phyloP scores from a whole-genome alignment of 768 basidiomycete species.

The Floccularia luteovirens region DNA sequence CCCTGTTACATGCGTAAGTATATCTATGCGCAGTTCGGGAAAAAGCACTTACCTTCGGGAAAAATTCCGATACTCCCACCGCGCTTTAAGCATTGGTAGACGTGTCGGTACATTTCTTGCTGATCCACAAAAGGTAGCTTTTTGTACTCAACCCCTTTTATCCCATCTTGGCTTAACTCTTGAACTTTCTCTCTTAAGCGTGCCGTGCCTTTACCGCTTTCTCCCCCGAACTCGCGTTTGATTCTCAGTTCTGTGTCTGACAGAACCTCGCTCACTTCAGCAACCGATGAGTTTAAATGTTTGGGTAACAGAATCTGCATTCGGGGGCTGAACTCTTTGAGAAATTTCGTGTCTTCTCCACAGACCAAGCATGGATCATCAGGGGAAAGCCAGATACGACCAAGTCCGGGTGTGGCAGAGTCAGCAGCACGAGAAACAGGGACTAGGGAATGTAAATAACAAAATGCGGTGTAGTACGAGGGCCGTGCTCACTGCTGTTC shows the following conservation, averaged over 20 bases:
- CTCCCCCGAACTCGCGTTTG: slow-evolving; percentile 83
- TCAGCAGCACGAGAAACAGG: slow-evolving; percentile 92
- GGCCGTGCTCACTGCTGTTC: slow-evolving; percentile 66
- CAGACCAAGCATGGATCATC: slow-evolving; percentile 77
- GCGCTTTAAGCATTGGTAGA: slow-evolving; percentile 79
- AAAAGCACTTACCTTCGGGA: slow-evolving; percentile 69
- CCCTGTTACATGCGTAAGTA: slow-evolving; percentile 60
- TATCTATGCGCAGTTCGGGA: neutral
- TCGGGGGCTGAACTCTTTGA: slow-evolving; percentile 59
- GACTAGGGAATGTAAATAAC: slow-evolving; percentile 37
- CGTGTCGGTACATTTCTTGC: slow-evolving; percentile 88
- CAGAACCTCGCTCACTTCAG: slow-evolving; percentile 82
- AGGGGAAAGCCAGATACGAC: slow-evolving; percentile 60
- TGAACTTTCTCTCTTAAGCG: slow-evolving; percentile 61
- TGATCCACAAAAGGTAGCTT: slow-evolving; percentile 87
- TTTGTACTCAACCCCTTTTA: slow-evolving; percentile 71
- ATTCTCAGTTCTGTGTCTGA: slow-evolving; percentile 81
- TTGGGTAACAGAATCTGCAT: slow-evolving; percentile 89
- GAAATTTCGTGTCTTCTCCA: slow-evolving; percentile 79
- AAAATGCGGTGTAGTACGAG: neutral
- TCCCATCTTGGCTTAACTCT: slow-evolving; percentile 48
- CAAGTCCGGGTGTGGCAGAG: slow-evolving; percentile 67
- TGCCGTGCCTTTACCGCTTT: slow-evolving; percentile 65
- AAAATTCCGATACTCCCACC: slow-evolving; percentile 96
- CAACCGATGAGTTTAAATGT: slow-evolving; percentile 63